phyloP scores from a whole-genome alignment of 78 protist species.

The Dictyostelium intermedium region DNA sequence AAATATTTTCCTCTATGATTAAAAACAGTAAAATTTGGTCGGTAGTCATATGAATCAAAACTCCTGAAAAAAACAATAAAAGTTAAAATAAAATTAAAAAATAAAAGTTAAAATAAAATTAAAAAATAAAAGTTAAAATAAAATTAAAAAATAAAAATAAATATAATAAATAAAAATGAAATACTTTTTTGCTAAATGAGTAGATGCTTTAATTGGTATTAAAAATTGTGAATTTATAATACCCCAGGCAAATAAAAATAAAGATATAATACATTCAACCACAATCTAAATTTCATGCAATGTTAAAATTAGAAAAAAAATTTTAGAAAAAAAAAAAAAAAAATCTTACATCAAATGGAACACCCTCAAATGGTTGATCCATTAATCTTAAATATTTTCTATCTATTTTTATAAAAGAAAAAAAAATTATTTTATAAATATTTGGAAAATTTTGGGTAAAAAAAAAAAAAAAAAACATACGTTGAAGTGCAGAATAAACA shows the following conservation, averaged over 20 bases:
- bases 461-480: constrained; percentile 23
- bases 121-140: not conserved
- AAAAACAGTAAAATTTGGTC: constrained; percentile 54
- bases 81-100: not conserved
- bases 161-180: not conserved
- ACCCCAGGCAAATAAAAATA: constrained; percentile 46
- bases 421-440: not conserved
- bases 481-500: constrained; percentile 61
- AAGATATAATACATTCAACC: constrained; percentile 46
- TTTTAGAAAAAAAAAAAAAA: not conserved
- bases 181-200: constrained; percentile 67
- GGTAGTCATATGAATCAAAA: constrained; percentile 51
- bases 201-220: constrained; percentile 42
- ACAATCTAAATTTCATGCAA: not conserved
- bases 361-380: constrained; percentile 58
- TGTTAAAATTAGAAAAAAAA: not conserved
- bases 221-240: constrained; percentile 41
- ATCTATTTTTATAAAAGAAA: constrained; percentile 11
- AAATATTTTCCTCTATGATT: constrained; percentile 52
- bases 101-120: not conserved
- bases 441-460: not conserved
- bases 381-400: constrained; percentile 62
- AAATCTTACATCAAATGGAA: constrained; percentile 50
- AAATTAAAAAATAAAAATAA: not conserved
- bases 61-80: not conserved